Percentiles rank a stretch among this genome's conserved stretches.
These are phyloP conservation scores for Boletus sp. DNA, from an alignment of 768 basidiomycete genomes.

Conservation along the genomic window DNA sequence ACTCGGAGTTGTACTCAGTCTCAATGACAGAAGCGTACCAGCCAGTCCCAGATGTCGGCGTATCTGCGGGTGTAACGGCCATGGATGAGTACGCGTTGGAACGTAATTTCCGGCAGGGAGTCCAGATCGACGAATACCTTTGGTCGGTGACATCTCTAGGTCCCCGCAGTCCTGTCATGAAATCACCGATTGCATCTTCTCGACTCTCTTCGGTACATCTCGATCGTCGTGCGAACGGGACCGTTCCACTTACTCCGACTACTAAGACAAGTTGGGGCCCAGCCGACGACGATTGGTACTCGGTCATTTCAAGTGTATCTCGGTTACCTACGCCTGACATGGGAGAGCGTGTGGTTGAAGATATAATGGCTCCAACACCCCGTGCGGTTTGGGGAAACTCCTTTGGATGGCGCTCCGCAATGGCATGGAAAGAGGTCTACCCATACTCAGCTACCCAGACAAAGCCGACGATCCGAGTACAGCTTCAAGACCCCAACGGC, in stretches of 20 bases:
- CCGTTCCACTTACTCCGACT: conserved; percentile 47
- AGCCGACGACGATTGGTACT: conserved; percentile 39
- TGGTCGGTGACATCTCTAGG: conserved; percentile 69
- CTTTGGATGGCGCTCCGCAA: conserved; percentile 22
- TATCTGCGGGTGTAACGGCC: conserved; percentile 14
- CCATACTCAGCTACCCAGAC: conserved; percentile 10
- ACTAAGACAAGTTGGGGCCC: conserved; percentile 52
- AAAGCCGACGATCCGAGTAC: neutral
- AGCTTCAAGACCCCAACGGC: conserved; percentile 10
- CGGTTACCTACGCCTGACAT: conserved; percentile 58
- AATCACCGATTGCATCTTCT: conserved; percentile 40
- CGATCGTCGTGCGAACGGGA: conserved; percentile 48
- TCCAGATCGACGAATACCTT: conserved; percentile 56
- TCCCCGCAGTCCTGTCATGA: conserved; percentile 45
- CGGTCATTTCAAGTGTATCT: conserved; percentile 33
- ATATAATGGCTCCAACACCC: conserved; percentile 3
- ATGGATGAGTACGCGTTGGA: conserved; percentile 26
- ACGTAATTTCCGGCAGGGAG: neutral
- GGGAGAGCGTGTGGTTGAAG: conserved; percentile 44
- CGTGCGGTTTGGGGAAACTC: conserved; percentile 22
- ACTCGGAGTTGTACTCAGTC: conserved; percentile 39
- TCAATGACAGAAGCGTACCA: conserved; percentile 41
- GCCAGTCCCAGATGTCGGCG: conserved; percentile 10
- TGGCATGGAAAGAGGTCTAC: conserved; percentile 23
- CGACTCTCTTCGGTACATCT: conserved; percentile 54